phyloP scores from a whole-genome alignment of 768 basidiomycete species.

The Megacollybia marginata region DNA sequence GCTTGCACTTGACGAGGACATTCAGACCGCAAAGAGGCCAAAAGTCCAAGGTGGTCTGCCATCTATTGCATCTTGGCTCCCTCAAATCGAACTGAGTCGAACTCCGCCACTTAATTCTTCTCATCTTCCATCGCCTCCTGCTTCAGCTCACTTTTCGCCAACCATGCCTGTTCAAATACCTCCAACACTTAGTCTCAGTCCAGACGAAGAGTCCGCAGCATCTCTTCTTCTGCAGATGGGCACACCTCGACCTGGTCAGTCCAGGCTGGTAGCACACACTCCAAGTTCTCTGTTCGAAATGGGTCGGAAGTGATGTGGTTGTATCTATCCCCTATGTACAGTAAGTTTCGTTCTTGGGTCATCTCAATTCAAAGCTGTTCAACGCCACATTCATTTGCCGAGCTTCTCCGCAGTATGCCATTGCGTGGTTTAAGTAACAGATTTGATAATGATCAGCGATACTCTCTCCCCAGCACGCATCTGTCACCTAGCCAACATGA shows the following conservation, averaged over 20 bases:
- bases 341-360: too few relatives aligned
- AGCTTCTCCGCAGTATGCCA: too few relatives aligned
- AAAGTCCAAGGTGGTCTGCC: slow-evolving; percentile 38
- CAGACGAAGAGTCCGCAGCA: slow-evolving; percentile 67
- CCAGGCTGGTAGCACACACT: slow-evolving; percentile 16
- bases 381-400: too few relatives aligned
- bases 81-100: slow-evolving; percentile 24
- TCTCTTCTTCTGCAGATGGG: slow-evolving; percentile 61
- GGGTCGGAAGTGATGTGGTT: background rate
- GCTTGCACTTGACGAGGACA: background rate
- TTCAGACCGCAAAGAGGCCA: slow-evolving; percentile 5
- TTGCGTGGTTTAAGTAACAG: too few relatives aligned
- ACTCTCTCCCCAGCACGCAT: too few relatives aligned
- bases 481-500: too few relatives aligned
- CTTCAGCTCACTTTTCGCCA: slow-evolving; percentile 45
- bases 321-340: background rate
- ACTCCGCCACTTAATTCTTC: slow-evolving; percentile 18
- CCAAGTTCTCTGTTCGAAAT: slow-evolving; percentile 25
- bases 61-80: slow-evolving; percentile 65
- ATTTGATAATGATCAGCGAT: too few relatives aligned
- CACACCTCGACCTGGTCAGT: slow-evolving; percentile 14
- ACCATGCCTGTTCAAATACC: slow-evolving; percentile 27
- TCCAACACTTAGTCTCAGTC: slow-evolving; percentile 38
- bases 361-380: too few relatives aligned
- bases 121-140: slow-evolving; percentile 50